phyloP scores from a whole-genome alignment of 805 yeast genomes.

The Wickerhamiella cacticola region DNA sequence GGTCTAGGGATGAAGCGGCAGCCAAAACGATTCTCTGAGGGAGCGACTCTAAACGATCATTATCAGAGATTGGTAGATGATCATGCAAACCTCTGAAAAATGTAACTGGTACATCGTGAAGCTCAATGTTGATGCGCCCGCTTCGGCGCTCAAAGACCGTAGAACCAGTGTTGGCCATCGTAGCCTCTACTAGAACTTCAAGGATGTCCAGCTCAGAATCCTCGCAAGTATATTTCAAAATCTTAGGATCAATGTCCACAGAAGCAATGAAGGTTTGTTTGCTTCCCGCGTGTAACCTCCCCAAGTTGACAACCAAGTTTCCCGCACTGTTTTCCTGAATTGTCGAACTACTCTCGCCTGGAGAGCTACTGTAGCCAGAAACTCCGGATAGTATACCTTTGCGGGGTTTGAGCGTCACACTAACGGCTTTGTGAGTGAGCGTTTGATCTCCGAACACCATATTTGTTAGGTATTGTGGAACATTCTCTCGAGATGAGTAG shows the following conservation, averaged over 20 bases:
- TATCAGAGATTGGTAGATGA: neutral
- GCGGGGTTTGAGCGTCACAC: slow-evolving; percentile 6
- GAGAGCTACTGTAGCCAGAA: neutral
- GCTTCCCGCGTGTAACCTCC: slow-evolving; percentile 11
- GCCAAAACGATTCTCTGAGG: slow-evolving; percentile 2
- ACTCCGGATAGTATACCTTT: slow-evolving; percentile 3
- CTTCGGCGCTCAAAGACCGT: neutral
- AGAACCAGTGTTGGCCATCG: neutral
- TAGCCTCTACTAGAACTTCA: slow-evolving; percentile 7
- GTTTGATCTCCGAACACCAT: slow-evolving; percentile 8
- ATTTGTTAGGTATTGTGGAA: slow-evolving; percentile 3
- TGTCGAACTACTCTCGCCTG: slow-evolving; percentile 1
- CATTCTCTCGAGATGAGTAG: neutral
- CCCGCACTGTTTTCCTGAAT: neutral
- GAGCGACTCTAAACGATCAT: neutral
- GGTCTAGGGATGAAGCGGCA: slow-evolving; percentile 1
- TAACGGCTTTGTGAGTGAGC: slow-evolving; percentile 8
- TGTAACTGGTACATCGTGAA: neutral
- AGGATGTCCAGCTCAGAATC: slow-evolving; percentile 4
- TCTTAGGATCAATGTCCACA: slow-evolving; percentile 2
- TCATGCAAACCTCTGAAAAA: neutral
- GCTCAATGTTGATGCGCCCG: neutral
- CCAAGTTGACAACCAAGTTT: neutral
- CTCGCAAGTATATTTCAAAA: slow-evolving; percentile 1
- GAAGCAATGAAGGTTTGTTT: neutral